phyloP scores from a whole-genome alignment of 768 basidiomycete species.

The Tylopilus vinaceipallidus region DNA sequence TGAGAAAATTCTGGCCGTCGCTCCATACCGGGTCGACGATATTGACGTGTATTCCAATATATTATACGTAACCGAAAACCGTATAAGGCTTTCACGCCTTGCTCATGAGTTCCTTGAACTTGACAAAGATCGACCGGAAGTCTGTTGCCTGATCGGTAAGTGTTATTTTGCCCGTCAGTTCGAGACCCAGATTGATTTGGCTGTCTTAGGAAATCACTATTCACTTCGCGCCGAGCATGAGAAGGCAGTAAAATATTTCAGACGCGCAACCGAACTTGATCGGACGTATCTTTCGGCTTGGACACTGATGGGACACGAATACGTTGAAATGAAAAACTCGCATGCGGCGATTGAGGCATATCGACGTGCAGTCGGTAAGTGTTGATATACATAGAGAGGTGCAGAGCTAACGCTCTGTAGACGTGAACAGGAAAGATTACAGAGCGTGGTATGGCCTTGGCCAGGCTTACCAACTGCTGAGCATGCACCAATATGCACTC shows the following conservation, averaged over 20 bases:
- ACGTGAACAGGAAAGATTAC: constrained; percentile 96
- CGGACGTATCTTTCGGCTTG: constrained; percentile 94
- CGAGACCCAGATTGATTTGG: background rate
- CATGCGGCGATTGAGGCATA: constrained; percentile 99
- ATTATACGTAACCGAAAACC: constrained; percentile 90
- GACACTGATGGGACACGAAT: constrained; percentile 99
- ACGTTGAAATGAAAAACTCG: constrained; percentile 98
- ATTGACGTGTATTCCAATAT: constrained; percentile 97
- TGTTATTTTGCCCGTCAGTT: background rate
- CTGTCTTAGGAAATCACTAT: constrained; percentile 90
- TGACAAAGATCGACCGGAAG: constrained; percentile 93
- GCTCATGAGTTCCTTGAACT: constrained; percentile 88
- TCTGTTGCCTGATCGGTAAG: constrained; percentile 93
- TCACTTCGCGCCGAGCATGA: constrained; percentile 92
- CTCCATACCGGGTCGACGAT: constrained; percentile 90
- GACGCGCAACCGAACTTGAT: constrained; percentile 92
- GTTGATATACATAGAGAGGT: background rate
- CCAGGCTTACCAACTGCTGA: constrained; percentile 94
- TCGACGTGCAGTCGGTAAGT: constrained; percentile 87
- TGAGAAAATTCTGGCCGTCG: constrained; percentile 72
- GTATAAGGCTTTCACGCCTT: constrained; percentile 82
- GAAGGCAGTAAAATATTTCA: constrained; percentile 94
- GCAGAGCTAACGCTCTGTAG: constrained; percentile 40
- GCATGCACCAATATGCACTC: constrained; percentile 95
- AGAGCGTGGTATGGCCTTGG: constrained; percentile 98